Evolutionary conservation across 345 rosid genomes (phyloP).

Genomic region (Salix udensis): DNA sequence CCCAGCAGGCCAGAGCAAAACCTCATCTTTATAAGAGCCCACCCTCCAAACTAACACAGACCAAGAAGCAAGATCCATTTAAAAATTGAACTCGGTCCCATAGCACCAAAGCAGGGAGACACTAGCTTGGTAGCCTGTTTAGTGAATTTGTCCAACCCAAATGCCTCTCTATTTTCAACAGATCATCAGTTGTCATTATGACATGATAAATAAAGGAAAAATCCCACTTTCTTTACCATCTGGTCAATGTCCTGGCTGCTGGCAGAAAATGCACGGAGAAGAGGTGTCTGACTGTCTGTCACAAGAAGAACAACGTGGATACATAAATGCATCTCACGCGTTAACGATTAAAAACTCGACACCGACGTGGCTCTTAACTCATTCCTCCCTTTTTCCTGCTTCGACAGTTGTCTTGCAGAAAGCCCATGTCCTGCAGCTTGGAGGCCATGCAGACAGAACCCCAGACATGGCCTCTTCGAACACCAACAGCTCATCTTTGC

Average conservation of each 20-base stretch:
- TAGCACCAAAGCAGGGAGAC: not conserved
- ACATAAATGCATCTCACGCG: not conserved
- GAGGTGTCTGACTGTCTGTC: not conserved
- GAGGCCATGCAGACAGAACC: not conserved
- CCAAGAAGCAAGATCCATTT: not conserved
- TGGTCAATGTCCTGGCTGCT: not conserved
- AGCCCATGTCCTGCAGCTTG: not conserved
- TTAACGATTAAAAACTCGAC: not conserved
- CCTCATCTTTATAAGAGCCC: not conserved
- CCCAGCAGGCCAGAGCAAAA: not conserved
- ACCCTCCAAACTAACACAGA: not conserved
- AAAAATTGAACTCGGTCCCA: not conserved
- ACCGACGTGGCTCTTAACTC: not conserved
- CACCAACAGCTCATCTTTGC: not conserved
- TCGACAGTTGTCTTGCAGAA: not conserved
- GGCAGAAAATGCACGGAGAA: not conserved
- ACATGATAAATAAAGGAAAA: not conserved
- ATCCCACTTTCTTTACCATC: not conserved
- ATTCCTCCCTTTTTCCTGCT: too few species aligned
- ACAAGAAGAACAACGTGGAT: not conserved
- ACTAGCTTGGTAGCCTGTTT: too few species aligned
- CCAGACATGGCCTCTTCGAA: not conserved
- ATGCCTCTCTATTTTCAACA: too few species aligned
- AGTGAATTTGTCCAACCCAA: too few species aligned
- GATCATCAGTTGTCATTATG: not conserved